These are phyloP conservation scores for Candida ascalaphidarum DNA, from an alignment of 805 yeast species.

Conservation along the genomic window DNA sequence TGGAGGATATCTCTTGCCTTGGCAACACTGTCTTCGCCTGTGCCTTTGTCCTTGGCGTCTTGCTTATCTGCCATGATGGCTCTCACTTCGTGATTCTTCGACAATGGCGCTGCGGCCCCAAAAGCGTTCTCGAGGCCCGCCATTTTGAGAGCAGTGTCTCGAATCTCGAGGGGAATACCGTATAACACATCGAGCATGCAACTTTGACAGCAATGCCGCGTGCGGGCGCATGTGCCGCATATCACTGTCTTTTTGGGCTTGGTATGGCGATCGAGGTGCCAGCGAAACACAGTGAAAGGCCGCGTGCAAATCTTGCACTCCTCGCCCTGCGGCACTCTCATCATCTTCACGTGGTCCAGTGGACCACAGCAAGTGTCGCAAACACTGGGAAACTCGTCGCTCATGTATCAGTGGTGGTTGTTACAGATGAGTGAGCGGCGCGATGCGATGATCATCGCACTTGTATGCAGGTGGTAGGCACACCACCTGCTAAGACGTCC, in stretches of 20 bases:
- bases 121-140: constrained; percentile 31
- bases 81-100: constrained; percentile 24
- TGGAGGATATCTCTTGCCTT: constrained; percentile 44
- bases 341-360: constrained; percentile 59
- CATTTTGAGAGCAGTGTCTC: constrained; percentile 75
- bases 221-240: constrained; percentile 73
- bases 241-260: constrained; percentile 55
- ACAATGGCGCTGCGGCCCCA: constrained; percentile 12
- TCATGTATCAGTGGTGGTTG: no score
- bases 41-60: constrained; percentile 37
- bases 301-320: constrained; percentile 81
- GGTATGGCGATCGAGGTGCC: constrained; percentile 45
- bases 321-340: constrained; percentile 61
- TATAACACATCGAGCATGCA: constrained; percentile 79
- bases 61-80: constrained; percentile 39
- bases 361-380: constrained; percentile 71
- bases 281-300: constrained; percentile 73
- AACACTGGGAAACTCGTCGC: constrained; percentile 44
- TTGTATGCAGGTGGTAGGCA: no score
- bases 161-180: constrained; percentile 67
- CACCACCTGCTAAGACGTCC: no score
- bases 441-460: no score
- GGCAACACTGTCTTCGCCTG: constrained; percentile 8
- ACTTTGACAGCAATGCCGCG: constrained; percentile 77
- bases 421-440: no score